Evolutionary conservation across 176 grass and related monocot species (phyloP).

Genomic region (Areca catechu): DNA sequence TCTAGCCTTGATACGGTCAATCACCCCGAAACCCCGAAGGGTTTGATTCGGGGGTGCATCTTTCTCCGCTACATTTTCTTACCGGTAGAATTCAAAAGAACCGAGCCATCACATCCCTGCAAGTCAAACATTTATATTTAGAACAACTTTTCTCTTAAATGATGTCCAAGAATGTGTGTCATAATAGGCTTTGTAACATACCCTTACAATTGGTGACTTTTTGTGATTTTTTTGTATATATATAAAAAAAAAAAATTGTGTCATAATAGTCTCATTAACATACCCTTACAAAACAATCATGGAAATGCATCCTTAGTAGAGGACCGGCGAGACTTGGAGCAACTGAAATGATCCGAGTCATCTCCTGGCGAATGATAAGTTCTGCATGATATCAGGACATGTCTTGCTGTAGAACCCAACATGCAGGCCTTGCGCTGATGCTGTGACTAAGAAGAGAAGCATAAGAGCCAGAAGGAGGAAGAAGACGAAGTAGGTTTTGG

Average conservation of each 20-base stretch:
- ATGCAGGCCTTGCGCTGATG: constrained; percentile 20
- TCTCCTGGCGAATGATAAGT: constrained; percentile 39
- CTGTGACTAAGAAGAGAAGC: constrained; percentile 5
- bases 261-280: background rate
- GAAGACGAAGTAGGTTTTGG: background rate
- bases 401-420: constrained; percentile 46
- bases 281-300: constrained; percentile 3
- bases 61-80: constrained; percentile 45
- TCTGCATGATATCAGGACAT: constrained; percentile 52
- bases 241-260: too few species aligned
- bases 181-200: too few species aligned
- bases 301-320: constrained; percentile 31
- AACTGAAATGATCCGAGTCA: constrained; percentile 28
- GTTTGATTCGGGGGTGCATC: too few species aligned
- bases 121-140: background rate
- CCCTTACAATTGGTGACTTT: too few species aligned
- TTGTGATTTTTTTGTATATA: too few species aligned
- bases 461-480: constrained; percentile 13
- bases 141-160: background rate
- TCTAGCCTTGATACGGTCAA: too few species aligned
- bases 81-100: constrained; percentile 38
- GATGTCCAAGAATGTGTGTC: background rate
- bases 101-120: constrained; percentile 81
- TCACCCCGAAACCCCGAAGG: too few species aligned
- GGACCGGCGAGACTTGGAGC: constrained; percentile 75